Evolutionary conservation across 495 filamentous ascomycete genomes (phyloP), one percentile per base, ranked within the genome.

Genomic region (Neurospora africana): DNA sequence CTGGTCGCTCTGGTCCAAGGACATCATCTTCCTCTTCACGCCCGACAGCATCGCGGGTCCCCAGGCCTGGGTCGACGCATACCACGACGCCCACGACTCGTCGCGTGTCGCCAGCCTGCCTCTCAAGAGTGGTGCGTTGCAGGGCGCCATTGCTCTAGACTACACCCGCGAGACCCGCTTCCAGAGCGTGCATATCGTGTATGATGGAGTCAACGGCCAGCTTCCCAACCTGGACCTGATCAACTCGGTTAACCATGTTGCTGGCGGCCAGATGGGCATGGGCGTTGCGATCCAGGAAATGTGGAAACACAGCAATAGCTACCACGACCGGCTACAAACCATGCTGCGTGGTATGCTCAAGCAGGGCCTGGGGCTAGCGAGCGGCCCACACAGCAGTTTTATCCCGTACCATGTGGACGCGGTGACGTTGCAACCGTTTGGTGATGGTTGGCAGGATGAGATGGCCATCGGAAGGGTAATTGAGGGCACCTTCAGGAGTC

Each of bases 341-440:
- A 97, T 98, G 87, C 84, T 97, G 33, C 88, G 94, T 47, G 95
- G 95, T 41, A 97, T 99, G 93, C 83, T 96, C 71, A 93, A 91
- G 76, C 95, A 98, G 82, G 93, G 91, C 0, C 85, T 97, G 8
- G 95, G 95, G 3, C 90, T 93, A 75, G 91, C 94, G n/a, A 91
- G 92, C 15, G 95, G 95, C 11, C 90, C 95, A 3, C 95, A 99
- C 76, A 95, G 92, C 83, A 90, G 89, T 73, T 99, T 99, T 81
- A 97, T 99, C 78, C 95, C 95, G 1, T 99, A 98, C 79, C 95
- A 98, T 77, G 93, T 99, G 73, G 96, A 99, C 79, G 95, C 95
- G 4, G 91, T 99, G 73, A 99, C 95, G 0, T 83, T 99, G 58
- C 93, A 95, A 76, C 90, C 94, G 1, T 91, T 92, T 69, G 95